phyloP scores from a whole-genome alignment of 768 basidiomycete species.

The Auricularia cornea region DNA sequence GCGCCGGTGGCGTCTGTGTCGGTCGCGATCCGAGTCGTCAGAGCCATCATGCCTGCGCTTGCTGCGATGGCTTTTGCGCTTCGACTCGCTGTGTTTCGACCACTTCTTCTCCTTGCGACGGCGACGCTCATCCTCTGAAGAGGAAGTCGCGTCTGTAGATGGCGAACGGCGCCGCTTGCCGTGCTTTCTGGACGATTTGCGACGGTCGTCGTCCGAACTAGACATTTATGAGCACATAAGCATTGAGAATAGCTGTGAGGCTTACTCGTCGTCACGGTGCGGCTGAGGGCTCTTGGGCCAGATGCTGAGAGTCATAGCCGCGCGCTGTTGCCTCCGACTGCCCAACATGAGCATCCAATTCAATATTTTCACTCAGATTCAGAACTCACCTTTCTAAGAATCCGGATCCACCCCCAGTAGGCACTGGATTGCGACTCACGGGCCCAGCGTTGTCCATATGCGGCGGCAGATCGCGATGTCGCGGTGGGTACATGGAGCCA shows the following conservation, averaged over 20 bases:
- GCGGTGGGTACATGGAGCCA: conserved; percentile 50
- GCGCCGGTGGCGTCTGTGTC: conserved; percentile 9
- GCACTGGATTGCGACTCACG: not conserved
- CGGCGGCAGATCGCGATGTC: conserved; percentile 24
- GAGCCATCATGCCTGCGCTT: conserved; percentile 15
- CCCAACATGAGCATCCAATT: not conserved
- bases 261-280: conserved; percentile 50
- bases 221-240: not conserved
- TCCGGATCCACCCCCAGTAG: conserved; percentile 27
- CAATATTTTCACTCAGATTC: not conserved
- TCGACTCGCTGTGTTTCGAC: conserved; percentile 11
- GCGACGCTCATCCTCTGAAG: conserved; percentile 39
- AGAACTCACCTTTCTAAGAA: conserved; percentile 59
- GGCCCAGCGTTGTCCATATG: conserved; percentile 7
- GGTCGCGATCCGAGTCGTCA: conserved; percentile 17
- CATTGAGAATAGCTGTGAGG: conserved; percentile 5
- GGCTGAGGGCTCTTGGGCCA: conserved; percentile 81
- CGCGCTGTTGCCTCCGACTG: conserved; percentile 67
- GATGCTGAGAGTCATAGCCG: conserved; percentile 45
- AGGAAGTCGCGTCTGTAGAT: conserved; percentile 28
- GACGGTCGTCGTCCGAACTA: conserved; percentile 39
- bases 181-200: conserved; percentile 48
- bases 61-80: conserved; percentile 25
- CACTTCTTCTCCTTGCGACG: conserved; percentile 53
- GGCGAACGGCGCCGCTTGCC: conserved; percentile 30